A percentile compares a stretch with the other conserved stretches of the same genome.
Conservation (phyloP, 2,329 filamentous ascomycete species). For the Colletotrichum lupini region DNA sequence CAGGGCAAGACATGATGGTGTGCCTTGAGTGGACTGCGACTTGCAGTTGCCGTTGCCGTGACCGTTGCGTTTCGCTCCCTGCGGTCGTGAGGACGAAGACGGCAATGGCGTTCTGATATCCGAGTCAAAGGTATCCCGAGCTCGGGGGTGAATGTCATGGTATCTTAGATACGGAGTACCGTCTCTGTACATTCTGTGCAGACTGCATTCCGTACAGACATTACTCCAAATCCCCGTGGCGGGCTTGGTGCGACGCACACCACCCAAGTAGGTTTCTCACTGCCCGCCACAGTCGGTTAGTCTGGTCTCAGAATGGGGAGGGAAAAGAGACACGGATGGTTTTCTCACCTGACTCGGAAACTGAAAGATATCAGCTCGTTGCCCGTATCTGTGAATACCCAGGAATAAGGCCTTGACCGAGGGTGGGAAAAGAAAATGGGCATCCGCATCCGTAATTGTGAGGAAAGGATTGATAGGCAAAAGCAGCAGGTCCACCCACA, state of each 20-base stretch:
- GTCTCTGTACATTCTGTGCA: too few species aligned
- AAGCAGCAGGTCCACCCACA: background rate
- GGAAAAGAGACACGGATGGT: background rate
- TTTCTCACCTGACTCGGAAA: background rate
- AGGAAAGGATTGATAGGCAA: background rate
- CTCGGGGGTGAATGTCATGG: too few species aligned
- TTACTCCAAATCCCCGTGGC: too few species aligned
- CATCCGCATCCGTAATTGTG: background rate
- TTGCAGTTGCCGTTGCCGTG: background rate
- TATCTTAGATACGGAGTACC: too few species aligned
- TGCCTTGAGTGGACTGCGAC: background rate
- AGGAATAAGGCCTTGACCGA: background rate
- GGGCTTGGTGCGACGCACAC: too few species aligned
- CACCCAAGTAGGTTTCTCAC: background rate
- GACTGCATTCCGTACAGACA: background rate
- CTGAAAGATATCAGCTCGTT: background rate
- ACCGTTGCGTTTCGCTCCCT: background rate
- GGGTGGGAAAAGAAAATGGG: background rate
- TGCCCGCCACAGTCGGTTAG: background rate
- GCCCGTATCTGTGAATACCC: background rate
- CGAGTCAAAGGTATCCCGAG: too few species aligned
- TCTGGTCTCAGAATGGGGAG: background rate
- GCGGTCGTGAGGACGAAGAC: background rate
- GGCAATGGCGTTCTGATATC: too few species aligned
- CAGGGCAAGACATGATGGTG: background rate